phyloP scores from a whole-genome alignment of 495 filamentous ascomycete species.

The Wilcoxina mikolae region DNA sequence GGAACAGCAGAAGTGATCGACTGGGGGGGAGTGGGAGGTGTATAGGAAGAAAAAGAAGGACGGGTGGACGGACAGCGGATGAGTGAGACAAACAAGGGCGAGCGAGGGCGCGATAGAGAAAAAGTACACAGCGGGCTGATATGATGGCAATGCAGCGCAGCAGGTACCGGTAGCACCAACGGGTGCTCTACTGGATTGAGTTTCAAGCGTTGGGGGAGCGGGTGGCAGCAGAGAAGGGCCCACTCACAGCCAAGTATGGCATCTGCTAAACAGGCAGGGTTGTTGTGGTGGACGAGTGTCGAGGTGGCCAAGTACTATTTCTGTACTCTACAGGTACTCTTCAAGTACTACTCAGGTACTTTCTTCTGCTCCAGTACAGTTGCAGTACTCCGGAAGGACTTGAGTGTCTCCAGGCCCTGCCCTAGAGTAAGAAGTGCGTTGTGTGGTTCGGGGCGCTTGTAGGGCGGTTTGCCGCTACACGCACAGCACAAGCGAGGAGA shows the following conservation, averaged over 20 bases:
- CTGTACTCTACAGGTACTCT: too few relatives aligned
- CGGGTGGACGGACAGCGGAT: constrained; percentile 5
- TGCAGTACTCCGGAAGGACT: too few relatives aligned
- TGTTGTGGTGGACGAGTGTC: too few relatives aligned
- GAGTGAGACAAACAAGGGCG: constrained; percentile 21
- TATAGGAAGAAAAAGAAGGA: background rate
- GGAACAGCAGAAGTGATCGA: constrained; percentile 4
- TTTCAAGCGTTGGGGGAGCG: background rate
- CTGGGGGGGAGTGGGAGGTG: background rate
- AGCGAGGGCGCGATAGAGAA: constrained; percentile 14
- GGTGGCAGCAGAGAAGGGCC: background rate
- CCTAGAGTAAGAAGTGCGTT: too few relatives aligned
- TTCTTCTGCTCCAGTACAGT: too few relatives aligned
- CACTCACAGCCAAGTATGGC: background rate
- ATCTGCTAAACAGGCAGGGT: background rate
- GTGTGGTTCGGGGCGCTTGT: background rate
- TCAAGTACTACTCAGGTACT: too few relatives aligned
- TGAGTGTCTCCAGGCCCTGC: too few relatives aligned
- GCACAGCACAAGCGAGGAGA: background rate
- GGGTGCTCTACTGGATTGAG: background rate
- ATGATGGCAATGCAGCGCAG: background rate
- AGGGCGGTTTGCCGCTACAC: background rate
- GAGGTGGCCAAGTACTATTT: too few relatives aligned
- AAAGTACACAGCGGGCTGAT: background rate
- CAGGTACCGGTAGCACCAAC: background rate